Conservation (phyloP, 345 rosid genomes). For the Eucalyptus regnans region DNA sequence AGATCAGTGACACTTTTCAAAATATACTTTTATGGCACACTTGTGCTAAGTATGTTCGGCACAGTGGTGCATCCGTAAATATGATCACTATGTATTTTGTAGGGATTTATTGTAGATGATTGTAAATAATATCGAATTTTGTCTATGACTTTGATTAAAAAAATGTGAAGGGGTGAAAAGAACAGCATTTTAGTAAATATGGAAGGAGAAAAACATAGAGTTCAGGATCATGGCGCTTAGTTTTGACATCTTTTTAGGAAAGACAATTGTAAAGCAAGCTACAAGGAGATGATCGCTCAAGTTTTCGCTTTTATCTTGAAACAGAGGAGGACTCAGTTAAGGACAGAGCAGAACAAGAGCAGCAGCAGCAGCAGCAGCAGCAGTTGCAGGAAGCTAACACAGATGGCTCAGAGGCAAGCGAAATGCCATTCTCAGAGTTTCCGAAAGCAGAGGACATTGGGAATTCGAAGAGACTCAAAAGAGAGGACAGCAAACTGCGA, state of each 20-base stretch:
- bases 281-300: background rate
- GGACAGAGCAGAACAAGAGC: conserved; percentile 51
- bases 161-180: background rate
- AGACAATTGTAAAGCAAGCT: background rate
- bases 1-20: background rate
- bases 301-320: background rate
- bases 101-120: background rate
- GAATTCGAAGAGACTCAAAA: conserved; percentile 26
- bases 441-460: conserved; percentile 29
- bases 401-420: conserved; percentile 29
- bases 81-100: background rate
- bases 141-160: background rate
- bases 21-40: background rate
- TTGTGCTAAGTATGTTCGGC: background rate
- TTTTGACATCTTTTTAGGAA: background rate
- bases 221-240: background rate
- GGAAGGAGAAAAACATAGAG: background rate
- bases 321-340: conserved; percentile 62
- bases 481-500: conserved; percentile 28
- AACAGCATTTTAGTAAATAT: background rate
- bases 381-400: conserved; percentile 19
- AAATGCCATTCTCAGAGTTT: conserved; percentile 19
- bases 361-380: conserved; percentile 27
- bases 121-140: background rate
- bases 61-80: background rate